phyloP scores from a whole-genome alignment of 306 rosid species.

The Gleditsia sinensis region DNA sequence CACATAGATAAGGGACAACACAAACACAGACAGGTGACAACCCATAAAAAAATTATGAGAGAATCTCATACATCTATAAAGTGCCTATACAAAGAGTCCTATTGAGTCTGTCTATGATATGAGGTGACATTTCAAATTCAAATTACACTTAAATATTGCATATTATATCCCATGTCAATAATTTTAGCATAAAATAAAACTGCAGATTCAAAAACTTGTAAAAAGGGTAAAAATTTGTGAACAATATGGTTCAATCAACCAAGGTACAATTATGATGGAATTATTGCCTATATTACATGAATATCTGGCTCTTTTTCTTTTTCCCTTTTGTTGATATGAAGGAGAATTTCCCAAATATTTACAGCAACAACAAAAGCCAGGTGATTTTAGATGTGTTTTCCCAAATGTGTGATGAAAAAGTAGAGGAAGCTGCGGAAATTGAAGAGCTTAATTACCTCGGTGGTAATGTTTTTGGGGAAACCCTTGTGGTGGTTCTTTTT shows the following conservation, averaged over 20 bases:
- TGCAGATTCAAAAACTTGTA: not conserved
- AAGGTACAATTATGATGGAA: not conserved
- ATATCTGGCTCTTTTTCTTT: too few species aligned
- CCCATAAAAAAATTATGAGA: too few species aligned
- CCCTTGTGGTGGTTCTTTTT: constrained; percentile 32
- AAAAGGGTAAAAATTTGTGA: not conserved
- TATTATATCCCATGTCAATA: too few species aligned
- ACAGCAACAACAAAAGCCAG: not conserved
- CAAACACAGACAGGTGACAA: too few species aligned
- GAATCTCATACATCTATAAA: too few species aligned
- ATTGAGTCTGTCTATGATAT: too few species aligned
- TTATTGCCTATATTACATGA: not conserved
- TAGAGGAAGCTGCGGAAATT: not conserved
- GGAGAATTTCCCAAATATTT: not conserved
- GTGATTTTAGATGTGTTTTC: not conserved
- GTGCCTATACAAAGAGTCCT: too few species aligned
- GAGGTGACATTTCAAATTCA: too few species aligned
- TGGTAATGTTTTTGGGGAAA: not conserved
- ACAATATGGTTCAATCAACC: not conserved
- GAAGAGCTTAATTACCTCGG: constrained; percentile 30
- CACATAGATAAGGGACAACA: too few species aligned
- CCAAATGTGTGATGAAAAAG: not conserved
- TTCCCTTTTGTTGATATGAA: too few species aligned
- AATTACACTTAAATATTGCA: too few species aligned
- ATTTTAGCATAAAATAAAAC: too few species aligned